Percentiles rank a stretch among this genome's conserved stretches.
Conservation (phyloP, 345 rosid genomes). For the Populus pruinosa region DNA sequence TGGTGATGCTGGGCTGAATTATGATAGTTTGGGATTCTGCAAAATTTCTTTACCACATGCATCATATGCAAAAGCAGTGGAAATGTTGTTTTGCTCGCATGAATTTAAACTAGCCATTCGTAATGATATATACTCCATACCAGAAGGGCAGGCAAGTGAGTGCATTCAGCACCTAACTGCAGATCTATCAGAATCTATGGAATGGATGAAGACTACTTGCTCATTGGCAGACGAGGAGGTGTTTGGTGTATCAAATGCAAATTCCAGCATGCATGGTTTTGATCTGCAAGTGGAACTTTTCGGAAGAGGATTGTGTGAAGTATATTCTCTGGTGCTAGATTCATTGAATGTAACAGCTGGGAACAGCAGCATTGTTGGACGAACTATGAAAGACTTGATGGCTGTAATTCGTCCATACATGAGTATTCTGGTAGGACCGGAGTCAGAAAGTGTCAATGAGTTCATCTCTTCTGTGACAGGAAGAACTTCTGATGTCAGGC, state of each 20-base stretch:
- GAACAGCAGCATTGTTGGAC: constrained; percentile 63
- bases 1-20: constrained; percentile 20
- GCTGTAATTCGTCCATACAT: constrained; percentile 50
- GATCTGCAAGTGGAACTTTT: constrained; percentile 52
- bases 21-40: constrained; percentile 17
- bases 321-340: constrained; percentile 57
- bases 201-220: constrained; percentile 56
- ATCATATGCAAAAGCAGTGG: constrained; percentile 44
- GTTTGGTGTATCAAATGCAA: constrained; percentile 11
- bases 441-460: constrained; percentile 38
- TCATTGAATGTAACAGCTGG: constrained; percentile 66
- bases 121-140: constrained; percentile 55
- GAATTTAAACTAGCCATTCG: constrained; percentile 54
- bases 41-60: constrained; percentile 27
- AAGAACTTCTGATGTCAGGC: constrained; percentile 24
- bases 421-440: constrained; percentile 47
- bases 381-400: constrained; percentile 53
- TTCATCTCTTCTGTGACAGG: constrained; percentile 54
- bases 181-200: constrained; percentile 58
- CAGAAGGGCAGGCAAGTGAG: constrained; percentile 88
- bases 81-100: constrained; percentile 47
- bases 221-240: constrained; percentile 25
- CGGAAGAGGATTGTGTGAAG: constrained; percentile 68
- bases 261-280: constrained; percentile 23
- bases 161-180: constrained; percentile 52